These are phyloP conservation scores for Scheffersomyces spartinae DNA, from an alignment of 805 yeast genomes.

Conservation along the genomic window DNA sequence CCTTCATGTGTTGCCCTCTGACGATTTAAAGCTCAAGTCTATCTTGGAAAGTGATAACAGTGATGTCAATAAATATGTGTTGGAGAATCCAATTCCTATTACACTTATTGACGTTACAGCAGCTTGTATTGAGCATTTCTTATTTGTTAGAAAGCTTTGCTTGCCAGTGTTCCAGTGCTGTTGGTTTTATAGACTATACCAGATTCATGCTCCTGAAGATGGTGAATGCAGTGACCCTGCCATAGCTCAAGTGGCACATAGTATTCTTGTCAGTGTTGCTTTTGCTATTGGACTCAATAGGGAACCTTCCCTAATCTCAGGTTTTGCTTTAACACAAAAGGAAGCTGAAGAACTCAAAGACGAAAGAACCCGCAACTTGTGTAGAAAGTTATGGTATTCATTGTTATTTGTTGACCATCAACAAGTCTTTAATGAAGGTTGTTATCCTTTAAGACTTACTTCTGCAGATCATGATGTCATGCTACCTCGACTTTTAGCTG, in stretches of 20 bases:
- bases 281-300: constrained; percentile 55
- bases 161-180: constrained; percentile 21
- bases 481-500: no score
- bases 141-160: constrained; percentile 26
- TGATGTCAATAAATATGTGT: constrained; percentile 24
- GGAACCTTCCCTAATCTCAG: constrained; percentile 44
- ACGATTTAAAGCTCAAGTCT: constrained; percentile 15
- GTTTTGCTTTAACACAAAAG: no score
- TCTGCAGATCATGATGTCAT: no score
- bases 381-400: constrained; percentile 16
- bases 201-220: constrained; percentile 27
- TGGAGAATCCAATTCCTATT: constrained; percentile 34
- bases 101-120: constrained; percentile 39
- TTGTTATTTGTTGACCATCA: no score
- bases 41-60: constrained; percentile 12
- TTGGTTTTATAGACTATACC: constrained; percentile 16
- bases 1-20: constrained; percentile 26
- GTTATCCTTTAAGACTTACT: no score
- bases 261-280: constrained; percentile 55
- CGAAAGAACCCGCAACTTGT: constrained; percentile 9
- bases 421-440: no score
- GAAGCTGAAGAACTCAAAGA: no score
- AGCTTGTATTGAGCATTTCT: constrained; percentile 44
- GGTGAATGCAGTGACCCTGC: constrained; percentile 32
- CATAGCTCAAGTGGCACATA: constrained; percentile 24